Evolutionary conservation across 2,329 filamentous ascomycete species (phyloP).

Genomic region (Drechmeria coniospora): DNA sequence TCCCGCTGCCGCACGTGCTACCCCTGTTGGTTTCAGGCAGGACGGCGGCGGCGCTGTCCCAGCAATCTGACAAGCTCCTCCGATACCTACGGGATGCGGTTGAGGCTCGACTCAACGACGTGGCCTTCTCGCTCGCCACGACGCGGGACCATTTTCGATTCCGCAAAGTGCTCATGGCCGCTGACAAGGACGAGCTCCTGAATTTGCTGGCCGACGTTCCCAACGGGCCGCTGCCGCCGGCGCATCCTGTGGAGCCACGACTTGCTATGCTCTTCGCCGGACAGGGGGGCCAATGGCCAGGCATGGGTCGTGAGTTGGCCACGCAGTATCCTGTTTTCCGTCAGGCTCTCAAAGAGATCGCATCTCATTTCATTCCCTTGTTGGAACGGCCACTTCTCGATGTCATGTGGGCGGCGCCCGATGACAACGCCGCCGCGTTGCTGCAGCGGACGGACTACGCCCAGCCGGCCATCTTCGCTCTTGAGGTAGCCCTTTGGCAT

Average conservation of each 20-base stretch:
- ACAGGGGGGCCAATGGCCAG: conserved; percentile 16
- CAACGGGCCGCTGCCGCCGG: conserved; percentile 4
- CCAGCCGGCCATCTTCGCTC: conserved; percentile 17
- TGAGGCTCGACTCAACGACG: conserved; percentile 1
- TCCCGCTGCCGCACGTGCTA: not conserved
- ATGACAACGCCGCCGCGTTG: conserved; percentile 8
- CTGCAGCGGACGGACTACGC: conserved; percentile 15
- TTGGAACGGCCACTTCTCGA: conserved; percentile 10
- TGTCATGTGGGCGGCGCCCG: conserved; percentile 14
- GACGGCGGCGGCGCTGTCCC: conserved; percentile 4
- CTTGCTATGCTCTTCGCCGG: conserved; percentile 20
- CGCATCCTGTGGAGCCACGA: not conserved
- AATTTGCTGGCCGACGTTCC: too few relatives aligned
- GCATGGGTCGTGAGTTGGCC: conserved; percentile 16
- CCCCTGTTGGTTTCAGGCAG: conserved; percentile 1
- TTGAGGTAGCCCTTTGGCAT: conserved; percentile 16
- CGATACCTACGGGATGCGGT: not conserved
- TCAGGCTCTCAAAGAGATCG: conserved; percentile 9
- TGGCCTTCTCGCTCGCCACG: conserved; percentile 5
- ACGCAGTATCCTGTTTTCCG: conserved; percentile 11
- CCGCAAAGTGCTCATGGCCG: conserved; percentile 2
- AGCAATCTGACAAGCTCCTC: conserved; percentile 5
- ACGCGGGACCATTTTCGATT: conserved; percentile 4
- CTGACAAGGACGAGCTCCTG: conserved; percentile 1
- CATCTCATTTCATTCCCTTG: conserved; percentile 7